phyloP scores from a whole-genome alignment of 2,329 filamentous ascomycete species.

The Exophiala calicioides region DNA sequence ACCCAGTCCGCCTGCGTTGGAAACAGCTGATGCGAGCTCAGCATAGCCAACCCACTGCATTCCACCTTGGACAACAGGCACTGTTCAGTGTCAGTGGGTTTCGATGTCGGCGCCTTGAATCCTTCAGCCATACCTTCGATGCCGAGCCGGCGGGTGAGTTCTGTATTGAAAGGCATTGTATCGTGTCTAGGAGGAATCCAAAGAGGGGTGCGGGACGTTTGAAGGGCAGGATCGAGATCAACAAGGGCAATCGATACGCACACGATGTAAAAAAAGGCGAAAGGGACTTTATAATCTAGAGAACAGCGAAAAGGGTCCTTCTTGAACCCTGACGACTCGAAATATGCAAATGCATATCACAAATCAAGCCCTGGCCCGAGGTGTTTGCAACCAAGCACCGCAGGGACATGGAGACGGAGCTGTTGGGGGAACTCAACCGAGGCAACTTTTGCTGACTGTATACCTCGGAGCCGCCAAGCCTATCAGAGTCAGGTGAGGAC shows the following conservation, averaged over 20 bases:
- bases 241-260: background rate
- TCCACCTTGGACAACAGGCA: conserved; percentile 53
- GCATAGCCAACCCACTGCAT: conserved; percentile 61
- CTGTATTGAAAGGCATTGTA: conserved; percentile 65
- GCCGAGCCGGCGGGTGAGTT: conserved; percentile 62
- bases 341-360: conserved; percentile 5
- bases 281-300: too few relatives aligned
- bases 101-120: conserved; percentile 3
- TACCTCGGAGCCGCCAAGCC: too few relatives aligned
- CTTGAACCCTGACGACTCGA: background rate
- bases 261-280: background rate
- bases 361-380: conserved; percentile 11
- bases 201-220: background rate
- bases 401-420: too few relatives aligned
- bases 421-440: too few relatives aligned
- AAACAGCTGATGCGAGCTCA: conserved; percentile 54
- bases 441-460: too few relatives aligned
- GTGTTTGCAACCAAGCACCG: conserved; percentile 11
- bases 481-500: conserved; percentile 1
- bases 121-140: conserved; percentile 41
- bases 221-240: background rate
- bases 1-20: conserved; percentile 55
- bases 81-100: conserved; percentile 32
- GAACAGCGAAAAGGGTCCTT: too few relatives aligned
- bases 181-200: background rate